Evolutionary conservation across 2,329 filamentous ascomycete species (phyloP).

Genomic region (Byssochlamys sp.): DNA sequence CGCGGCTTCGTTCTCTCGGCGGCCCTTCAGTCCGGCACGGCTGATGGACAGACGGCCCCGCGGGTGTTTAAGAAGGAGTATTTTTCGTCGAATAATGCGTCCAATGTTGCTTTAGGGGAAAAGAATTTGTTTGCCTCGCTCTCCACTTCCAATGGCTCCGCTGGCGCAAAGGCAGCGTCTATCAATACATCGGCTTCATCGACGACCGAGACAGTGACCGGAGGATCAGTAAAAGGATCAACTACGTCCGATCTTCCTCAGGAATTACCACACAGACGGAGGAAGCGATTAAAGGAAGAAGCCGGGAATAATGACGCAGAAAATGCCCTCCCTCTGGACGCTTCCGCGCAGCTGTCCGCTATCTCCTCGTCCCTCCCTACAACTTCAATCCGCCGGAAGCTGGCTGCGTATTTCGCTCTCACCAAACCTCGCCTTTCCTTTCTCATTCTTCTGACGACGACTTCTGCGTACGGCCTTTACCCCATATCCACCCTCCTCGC

Average conservation of each 20-base stretch:
- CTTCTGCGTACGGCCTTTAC: slow-evolving; percentile 84
- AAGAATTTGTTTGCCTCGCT: slow-evolving; percentile 19
- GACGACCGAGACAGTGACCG: slow-evolving; percentile 7
- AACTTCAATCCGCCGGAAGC: slow-evolving; percentile 52
- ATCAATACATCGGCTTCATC: slow-evolving; percentile 7
- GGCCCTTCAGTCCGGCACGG: slow-evolving; percentile 19
- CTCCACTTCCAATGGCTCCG: slow-evolving; percentile 13
- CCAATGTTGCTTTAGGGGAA: slow-evolving; percentile 11
- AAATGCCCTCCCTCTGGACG: slow-evolving; percentile 45
- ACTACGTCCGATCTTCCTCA: slow-evolving; percentile 13
- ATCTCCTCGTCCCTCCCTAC: slow-evolving; percentile 49
- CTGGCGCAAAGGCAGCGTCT: slow-evolving; percentile 2
- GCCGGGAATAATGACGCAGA: slow-evolving; percentile 15
- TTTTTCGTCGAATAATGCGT: slow-evolving; percentile 28
- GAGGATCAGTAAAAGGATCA: slow-evolving; percentile 8
- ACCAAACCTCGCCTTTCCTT: slow-evolving; percentile 92
- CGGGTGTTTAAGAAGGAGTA: slow-evolving; percentile 27
- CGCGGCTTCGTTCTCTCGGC: slow-evolving; percentile 25
- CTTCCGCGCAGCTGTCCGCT: slow-evolving; percentile 51
- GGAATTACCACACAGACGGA: slow-evolving; percentile 34
- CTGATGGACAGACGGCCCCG: slow-evolving; percentile 17
- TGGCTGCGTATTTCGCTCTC: slow-evolving; percentile 77
- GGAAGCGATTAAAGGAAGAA: slow-evolving; percentile 33
- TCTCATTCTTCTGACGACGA: slow-evolving; percentile 81
- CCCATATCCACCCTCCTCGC: slow-evolving; percentile 78